phyloP scores from a whole-genome alignment of 2,329 filamentous ascomycete genomes.

The Beauveria sp. region DNA sequence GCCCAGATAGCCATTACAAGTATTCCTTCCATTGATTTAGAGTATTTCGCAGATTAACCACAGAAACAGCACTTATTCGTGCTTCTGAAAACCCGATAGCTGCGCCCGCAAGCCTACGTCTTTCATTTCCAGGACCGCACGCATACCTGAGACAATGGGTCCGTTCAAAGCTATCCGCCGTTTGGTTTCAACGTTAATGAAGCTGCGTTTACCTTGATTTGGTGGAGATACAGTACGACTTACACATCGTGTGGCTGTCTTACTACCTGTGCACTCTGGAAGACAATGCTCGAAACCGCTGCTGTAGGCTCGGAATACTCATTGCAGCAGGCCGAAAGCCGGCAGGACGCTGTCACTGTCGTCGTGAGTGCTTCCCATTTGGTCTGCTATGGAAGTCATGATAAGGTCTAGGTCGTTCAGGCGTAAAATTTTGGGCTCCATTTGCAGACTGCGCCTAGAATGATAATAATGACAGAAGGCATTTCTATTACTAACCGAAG shows the following conservation, averaged over 20 bases:
- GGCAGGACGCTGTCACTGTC: neutral
- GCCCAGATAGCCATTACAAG: neutral
- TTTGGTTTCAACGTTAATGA: too few species aligned
- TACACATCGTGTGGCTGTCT: neutral
- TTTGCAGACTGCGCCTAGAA: too few species aligned
- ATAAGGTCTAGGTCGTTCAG: neutral
- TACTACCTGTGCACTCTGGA: neutral
- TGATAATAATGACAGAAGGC: too few species aligned
- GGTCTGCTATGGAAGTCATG: neutral
- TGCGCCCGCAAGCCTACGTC: neutral
- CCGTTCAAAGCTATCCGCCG: too few species aligned
- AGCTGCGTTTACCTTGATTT: too few species aligned
- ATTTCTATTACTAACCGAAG: too few species aligned
- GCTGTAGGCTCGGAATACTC: neutral
- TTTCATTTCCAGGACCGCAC: neutral
- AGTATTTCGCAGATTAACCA: neutral
- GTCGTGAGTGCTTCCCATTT: neutral
- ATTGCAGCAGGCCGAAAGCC: neutral
- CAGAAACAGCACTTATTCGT: neutral
- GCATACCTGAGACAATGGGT: too few species aligned
- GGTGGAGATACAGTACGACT: too few species aligned
- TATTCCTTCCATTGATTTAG: neutral
- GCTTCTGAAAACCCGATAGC: neutral
- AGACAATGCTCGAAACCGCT: neutral
- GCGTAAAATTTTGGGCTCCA: neutral